These are phyloP conservation scores for Flaveria robusta DNA, from an alignment of 129 eudicot genomes.

Conservation along the genomic window DNA sequence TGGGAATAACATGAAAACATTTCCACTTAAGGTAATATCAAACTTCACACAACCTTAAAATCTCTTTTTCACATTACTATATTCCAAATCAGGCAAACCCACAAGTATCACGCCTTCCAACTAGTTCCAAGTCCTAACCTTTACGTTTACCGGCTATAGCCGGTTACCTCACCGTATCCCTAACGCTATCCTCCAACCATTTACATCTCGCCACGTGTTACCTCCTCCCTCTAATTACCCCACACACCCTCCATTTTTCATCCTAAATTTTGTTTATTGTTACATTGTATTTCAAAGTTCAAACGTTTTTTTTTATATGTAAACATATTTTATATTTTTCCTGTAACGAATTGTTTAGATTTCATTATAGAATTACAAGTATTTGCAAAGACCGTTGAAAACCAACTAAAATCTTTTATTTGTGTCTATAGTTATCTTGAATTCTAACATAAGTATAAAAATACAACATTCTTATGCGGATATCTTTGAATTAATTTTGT, in stretches of 20 bases:
- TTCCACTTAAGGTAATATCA: conserved; percentile 35
- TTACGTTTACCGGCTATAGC: conserved; percentile 29
- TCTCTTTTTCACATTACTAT: conserved; percentile 22
- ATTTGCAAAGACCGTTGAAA: too few species aligned
- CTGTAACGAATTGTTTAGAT: too few species aligned
- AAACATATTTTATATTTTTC: too few species aligned
- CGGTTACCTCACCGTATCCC: conserved; percentile 38
- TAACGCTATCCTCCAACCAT: conserved; percentile 35
- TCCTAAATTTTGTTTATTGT: too few species aligned
- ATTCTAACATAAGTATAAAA: too few species aligned
- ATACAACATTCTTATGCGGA: too few species aligned
- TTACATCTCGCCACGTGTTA: conserved; percentile 29
- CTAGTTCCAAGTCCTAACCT: too few species aligned
- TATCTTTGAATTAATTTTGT: too few species aligned
- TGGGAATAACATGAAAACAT: conserved; percentile 24
- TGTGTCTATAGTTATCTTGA: too few species aligned
- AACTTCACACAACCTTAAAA: conserved; percentile 42
- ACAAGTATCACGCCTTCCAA: conserved; percentile 37
- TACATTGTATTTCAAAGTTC: not conserved
- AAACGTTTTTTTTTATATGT: not conserved
- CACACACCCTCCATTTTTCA: conserved; percentile 8
- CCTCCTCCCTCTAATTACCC: not conserved
- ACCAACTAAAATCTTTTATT: too few species aligned
- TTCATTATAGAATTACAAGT: too few species aligned
- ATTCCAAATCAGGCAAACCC: conserved; percentile 34